Evolutionary conservation across 371 early-diverging fungal genomes (phyloP), one percentile per base, ranked within the genome.

Genomic region (Gilbertella persicaria): DNA sequence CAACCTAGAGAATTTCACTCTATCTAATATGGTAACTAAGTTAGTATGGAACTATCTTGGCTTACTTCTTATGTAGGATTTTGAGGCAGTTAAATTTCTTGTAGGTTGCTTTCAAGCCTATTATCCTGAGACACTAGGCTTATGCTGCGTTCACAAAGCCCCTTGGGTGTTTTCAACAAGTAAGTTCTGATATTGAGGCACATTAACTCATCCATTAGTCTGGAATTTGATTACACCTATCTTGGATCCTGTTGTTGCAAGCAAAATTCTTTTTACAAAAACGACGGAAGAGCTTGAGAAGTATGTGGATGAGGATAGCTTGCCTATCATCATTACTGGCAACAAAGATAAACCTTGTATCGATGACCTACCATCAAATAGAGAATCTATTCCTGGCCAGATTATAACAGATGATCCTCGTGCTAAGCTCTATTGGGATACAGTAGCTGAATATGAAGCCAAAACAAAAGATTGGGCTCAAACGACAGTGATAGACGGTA

Each of bases 61-160:
- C 7, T n/a, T 19, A 12, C 7, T 17, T 9, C 14, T 19, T 24
- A 17, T 24, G n/a, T 53, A 73, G 86, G 93, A 92, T 67, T 86
- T 84, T 61, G 82, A 79, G 36, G 82, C 85, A 47, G 83, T 91
- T 50, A 90, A 91, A 69, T 92, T 92, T 69, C 73, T 94, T 38
- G 75, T 92, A 48, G 73, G 68, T 40, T 87, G 86, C 60, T 85
- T 95, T 44, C 89, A 96, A 69, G 82, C 85, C 5, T 91, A 92
- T 66, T 96, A 96, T 62, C 96, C 96, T 7, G 96, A 96, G 58
- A 84, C 85, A 20, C 79, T 96, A 13, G 94, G 91, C n/a, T 60
- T 76, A 13, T 78, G 84, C 33, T 68, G 90, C 33, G 79, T 95
- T 30, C 88, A 94, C 58, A 87, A 89, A 58, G 94, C 93, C 0